phyloP scores from a whole-genome alignment of 345 rosid species.

The Rhizophora mangle region DNA sequence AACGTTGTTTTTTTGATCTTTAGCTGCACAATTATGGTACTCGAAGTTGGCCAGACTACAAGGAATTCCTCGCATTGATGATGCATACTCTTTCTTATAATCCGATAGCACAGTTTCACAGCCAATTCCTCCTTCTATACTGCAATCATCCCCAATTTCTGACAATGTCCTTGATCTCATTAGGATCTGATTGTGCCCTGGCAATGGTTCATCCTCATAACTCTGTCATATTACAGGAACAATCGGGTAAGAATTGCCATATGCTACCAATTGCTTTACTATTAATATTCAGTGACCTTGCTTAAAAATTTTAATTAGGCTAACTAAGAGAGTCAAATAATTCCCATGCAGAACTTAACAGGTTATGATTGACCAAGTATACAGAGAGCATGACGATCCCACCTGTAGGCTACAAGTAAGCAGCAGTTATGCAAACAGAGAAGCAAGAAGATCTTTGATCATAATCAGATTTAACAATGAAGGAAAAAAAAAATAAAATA shows the following conservation, averaged over 20 bases:
- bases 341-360: too few species aligned
- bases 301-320: too few species aligned
- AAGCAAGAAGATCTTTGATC: not conserved
- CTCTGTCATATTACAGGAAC: constrained; percentile 43
- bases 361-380: too few species aligned
- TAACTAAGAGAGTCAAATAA: too few species aligned
- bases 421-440: too few species aligned
- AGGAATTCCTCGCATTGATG: constrained; percentile 55
- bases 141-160: constrained; percentile 71
- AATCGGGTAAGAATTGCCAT: not conserved
- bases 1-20: constrained; percentile 48
- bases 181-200: constrained; percentile 41
- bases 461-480: not conserved
- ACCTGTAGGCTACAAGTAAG: too few species aligned
- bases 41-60: constrained; percentile 34
- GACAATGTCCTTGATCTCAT: constrained; percentile 49
- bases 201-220: constrained; percentile 67
- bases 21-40: constrained; percentile 50
- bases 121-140: constrained; percentile 41
- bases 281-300: too few species aligned
- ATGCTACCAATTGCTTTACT: not conserved
- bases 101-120: constrained; percentile 48
- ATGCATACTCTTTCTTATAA: constrained; percentile 46
- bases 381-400: too few species aligned
- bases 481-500: not conserved